Conservation (phyloP, 352 stramenopile species). For the Phytophthora niederhauseri region DNA sequence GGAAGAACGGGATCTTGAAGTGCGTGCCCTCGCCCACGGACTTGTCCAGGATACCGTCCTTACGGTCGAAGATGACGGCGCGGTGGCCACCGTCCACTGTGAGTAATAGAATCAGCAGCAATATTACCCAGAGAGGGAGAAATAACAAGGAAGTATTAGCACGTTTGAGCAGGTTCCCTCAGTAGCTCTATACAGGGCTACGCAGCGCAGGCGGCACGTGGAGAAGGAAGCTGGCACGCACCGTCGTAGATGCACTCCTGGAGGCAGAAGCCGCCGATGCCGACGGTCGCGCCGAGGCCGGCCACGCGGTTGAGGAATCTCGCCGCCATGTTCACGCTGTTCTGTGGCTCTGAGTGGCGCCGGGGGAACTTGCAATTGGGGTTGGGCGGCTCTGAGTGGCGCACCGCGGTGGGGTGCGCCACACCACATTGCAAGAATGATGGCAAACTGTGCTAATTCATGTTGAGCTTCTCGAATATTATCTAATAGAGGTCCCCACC, state of each 20-base stretch:
- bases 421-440: constrained; percentile 16
- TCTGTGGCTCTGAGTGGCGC: constrained; percentile 34
- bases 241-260: constrained; percentile 89
- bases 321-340: constrained; percentile 57
- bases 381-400: constrained; percentile 21
- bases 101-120: background rate
- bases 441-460: constrained; percentile 9
- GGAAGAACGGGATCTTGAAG: constrained; percentile 99
- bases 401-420: constrained; percentile 9
- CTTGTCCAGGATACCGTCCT: constrained; percentile 97
- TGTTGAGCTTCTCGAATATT: constrained; percentile 4
- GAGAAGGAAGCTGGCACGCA: constrained; percentile 34
- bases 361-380: constrained; percentile 25
- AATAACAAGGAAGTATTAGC: constrained; percentile 15
- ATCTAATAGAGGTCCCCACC: constrained; percentile 7
- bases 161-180: background rate
- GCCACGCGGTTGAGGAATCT: constrained; percentile 81
- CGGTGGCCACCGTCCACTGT: constrained; percentile 98
- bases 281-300: constrained; percentile 58
- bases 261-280: constrained; percentile 66
- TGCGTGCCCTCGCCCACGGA: constrained; percentile 98
- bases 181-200: background rate
- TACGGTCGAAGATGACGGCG: constrained; percentile 99
- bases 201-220: background rate
- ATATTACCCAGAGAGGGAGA: background rate